phyloP scores from a whole-genome alignment of 2,329 filamentous ascomycete genomes.

The Aspergillus sp. region DNA sequence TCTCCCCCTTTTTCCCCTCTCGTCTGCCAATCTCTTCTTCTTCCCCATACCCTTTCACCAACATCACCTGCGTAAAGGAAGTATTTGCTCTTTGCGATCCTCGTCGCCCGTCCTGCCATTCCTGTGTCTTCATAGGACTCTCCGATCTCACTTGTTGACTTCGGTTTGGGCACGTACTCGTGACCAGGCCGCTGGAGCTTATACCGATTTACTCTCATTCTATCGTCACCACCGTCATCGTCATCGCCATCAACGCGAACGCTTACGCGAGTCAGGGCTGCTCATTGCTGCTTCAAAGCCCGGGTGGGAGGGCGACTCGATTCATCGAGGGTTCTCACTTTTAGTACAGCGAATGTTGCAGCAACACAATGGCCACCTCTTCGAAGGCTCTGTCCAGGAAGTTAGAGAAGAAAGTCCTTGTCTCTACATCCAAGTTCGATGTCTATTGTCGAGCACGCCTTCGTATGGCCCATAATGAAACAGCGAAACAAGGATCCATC shows the following conservation, averaged over 20 bases:
- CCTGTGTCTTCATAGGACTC: slow-evolving; percentile 23
- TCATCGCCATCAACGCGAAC: slow-evolving; percentile 6
- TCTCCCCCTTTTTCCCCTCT: too few relatives aligned
- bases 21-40: too few relatives aligned
- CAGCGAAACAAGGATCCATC: slow-evolving; percentile 18
- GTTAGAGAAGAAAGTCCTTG: slow-evolving; percentile 18
- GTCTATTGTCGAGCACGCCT: slow-evolving; percentile 14
- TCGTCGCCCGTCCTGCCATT: slow-evolving; percentile 21
- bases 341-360: slow-evolving; percentile 12
- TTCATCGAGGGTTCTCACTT: slow-evolving; percentile 17
- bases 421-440: slow-evolving; percentile 11
- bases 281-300: slow-evolving; percentile 20
- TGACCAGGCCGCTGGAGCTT: slow-evolving; percentile 17
- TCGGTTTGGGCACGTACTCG: slow-evolving; percentile 19
- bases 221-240: slow-evolving; percentile 5
- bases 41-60: too few relatives aligned
- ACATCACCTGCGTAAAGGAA: slow-evolving; percentile 1
- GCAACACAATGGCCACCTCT: slow-evolving; percentile 14
- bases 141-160: slow-evolving; percentile 18
- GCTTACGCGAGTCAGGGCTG: slow-evolving; percentile 22
- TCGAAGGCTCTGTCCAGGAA: slow-evolving; percentile 12
- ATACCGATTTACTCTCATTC: slow-evolving; percentile 11
- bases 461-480: slow-evolving; percentile 18
- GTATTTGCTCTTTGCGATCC: slow-evolving; percentile 17
- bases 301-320: slow-evolving; percentile 24